Conservation (phyloP, 257 asterid genomes). For the Petunia axillaris region DNA sequence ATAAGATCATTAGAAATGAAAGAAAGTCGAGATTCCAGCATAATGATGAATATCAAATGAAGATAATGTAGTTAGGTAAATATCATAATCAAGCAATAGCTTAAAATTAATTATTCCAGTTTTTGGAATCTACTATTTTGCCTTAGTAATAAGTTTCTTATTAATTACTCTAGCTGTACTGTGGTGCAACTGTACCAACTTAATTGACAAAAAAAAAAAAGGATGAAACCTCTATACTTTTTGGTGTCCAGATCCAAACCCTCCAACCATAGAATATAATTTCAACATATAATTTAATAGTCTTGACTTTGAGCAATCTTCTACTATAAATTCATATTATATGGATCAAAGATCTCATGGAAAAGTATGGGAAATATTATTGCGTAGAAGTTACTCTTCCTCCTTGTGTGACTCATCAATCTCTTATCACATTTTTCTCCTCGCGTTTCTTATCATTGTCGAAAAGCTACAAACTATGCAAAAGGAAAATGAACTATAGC, state of each 20-base stretch:
- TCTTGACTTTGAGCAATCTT: conserved; percentile 19
- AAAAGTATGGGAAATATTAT: not conserved
- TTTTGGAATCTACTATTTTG: not conserved
- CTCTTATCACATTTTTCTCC: not conserved
- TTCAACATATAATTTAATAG: not conserved
- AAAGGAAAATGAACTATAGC: not conserved
- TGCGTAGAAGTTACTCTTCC: conserved; percentile 5
- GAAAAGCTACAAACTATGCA: conserved; percentile 11
- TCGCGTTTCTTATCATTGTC: not conserved
- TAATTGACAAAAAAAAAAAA: not conserved
- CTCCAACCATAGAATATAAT: not conserved
- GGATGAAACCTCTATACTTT: conserved; percentile 17
- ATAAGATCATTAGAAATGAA: not conserved
- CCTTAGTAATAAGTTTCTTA: conserved; percentile 2
- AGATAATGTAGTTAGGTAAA: conserved; percentile 27
- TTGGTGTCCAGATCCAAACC: conserved; percentile 28
- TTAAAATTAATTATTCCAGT: conserved; percentile 1
- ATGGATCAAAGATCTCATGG: not conserved
- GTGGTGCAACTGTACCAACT: not conserved
- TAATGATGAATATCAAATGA: not conserved
- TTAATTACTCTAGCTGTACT: conserved; percentile 18
- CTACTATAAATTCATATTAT: not conserved
- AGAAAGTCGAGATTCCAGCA: not conserved
- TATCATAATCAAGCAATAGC: conserved; percentile 20
- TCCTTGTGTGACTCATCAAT: not conserved